These are phyloP conservation scores for Taiwanofungus camphoratus DNA, from an alignment of 1,284 basidiomycete species.

Conservation along the genomic window DNA sequence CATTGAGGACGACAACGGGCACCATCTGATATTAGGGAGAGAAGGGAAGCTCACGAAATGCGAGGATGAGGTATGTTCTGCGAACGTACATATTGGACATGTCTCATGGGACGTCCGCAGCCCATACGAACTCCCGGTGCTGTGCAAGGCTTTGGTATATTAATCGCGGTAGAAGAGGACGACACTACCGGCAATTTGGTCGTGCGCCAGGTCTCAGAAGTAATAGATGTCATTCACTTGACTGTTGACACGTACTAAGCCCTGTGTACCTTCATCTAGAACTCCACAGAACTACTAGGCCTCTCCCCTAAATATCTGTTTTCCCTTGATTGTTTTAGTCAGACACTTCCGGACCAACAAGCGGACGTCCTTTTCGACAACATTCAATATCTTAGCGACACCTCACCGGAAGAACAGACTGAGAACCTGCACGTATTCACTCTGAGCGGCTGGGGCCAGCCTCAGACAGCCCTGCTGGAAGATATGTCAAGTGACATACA, in stretches of 20 bases:
- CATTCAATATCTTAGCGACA: constrained; percentile 61
- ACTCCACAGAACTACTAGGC: constrained; percentile 64
- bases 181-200: constrained; percentile 51
- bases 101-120: constrained; percentile 28
- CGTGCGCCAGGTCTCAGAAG: constrained; percentile 83
- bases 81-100: not conserved
- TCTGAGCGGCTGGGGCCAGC: constrained; percentile 66
- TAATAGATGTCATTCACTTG: too few species aligned
- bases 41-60: constrained; percentile 68
- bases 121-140: constrained; percentile 85
- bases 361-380: constrained; percentile 76
- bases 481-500: constrained; percentile 30
- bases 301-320: constrained; percentile 78
- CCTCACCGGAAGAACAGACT: constrained; percentile 42
- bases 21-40: constrained; percentile 70
- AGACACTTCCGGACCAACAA: constrained; percentile 66
- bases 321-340: constrained; percentile 70
- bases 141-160: constrained; percentile 81
- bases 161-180: constrained; percentile 71
- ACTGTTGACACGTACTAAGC: not conserved
- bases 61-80: constrained; percentile 68
- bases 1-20: constrained; percentile 60
- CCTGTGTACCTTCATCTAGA: constrained; percentile 34
- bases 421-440: constrained; percentile 69
- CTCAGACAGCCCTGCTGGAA: constrained; percentile 39